A percentile compares a stretch with the other conserved stretches of the same genome.
Conservation (phyloP, 805 yeast genomes). For the Wickerhamiella musiphila region DNA sequence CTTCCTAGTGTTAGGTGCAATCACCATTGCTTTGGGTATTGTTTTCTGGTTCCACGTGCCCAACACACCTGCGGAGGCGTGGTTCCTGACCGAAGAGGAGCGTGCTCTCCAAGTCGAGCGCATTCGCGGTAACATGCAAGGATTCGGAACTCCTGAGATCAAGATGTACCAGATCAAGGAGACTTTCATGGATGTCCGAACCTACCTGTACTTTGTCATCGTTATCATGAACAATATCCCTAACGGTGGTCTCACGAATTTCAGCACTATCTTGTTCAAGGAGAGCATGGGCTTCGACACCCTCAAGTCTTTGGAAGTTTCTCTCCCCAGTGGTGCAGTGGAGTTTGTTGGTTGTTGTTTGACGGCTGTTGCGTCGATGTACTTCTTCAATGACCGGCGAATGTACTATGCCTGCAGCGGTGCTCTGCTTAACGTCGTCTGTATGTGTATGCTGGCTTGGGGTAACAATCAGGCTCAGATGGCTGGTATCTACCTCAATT, state of each 20-base stretch:
- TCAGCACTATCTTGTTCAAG: conserved; percentile 28
- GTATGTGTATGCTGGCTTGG: conserved; percentile 30
- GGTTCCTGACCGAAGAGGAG: conserved; percentile 31
- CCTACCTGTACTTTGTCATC: conserved; percentile 30
- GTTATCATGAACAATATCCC: conserved; percentile 28
- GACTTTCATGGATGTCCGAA: conserved; percentile 31
- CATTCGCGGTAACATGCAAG: conserved; percentile 36
- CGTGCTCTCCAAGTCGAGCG: conserved; percentile 32
- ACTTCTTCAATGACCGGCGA: conserved; percentile 8
- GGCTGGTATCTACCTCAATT: conserved; percentile 25
- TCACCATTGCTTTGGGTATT: conserved; percentile 27
- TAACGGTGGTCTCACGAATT: conserved; percentile 39
- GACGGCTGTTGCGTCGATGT: conserved; percentile 9
- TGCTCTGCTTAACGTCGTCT: conserved; percentile 28
- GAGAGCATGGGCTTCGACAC: conserved; percentile 18
- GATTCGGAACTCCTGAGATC: conserved; percentile 36
- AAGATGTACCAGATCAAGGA: conserved; percentile 37
- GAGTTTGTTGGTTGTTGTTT: conserved; percentile 11
- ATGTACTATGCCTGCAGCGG: conserved; percentile 30
- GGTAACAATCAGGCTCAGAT: conserved; percentile 24
- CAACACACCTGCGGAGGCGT: conserved; percentile 33
- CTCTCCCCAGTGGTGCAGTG: conserved; percentile 31
- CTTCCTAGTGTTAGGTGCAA: conserved; percentile 38
- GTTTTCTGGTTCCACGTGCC: conserved; percentile 25
- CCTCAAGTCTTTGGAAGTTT: conserved; percentile 24